Evolutionary conservation across 2,329 filamentous ascomycete genomes (phyloP).

Genomic region (Cercospora zeina): DNA sequence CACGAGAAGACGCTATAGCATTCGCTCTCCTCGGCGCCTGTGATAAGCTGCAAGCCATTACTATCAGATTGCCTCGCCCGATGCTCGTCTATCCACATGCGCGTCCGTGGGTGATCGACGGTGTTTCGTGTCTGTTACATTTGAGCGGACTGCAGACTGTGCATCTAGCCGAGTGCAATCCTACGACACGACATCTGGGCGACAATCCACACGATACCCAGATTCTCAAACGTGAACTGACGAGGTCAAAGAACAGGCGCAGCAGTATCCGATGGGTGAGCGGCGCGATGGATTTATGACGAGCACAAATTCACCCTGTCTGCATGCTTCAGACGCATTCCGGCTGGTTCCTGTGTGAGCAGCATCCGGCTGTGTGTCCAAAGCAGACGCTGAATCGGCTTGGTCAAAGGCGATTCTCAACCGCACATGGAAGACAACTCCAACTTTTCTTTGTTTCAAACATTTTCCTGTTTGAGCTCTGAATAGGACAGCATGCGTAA

Average conservation of each 20-base stretch:
- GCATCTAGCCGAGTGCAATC: slow-evolving; percentile 25
- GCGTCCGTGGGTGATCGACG: slow-evolving; percentile 35
- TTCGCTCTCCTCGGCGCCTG: slow-evolving; percentile 37
- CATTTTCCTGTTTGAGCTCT: slow-evolving; percentile 3
- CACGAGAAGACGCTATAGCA: slow-evolving; percentile 37
- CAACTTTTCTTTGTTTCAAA: slow-evolving; percentile 9
- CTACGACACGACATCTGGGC: slow-evolving; percentile 23
- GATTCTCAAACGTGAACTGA: slow-evolving; percentile 32
- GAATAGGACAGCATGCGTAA: slow-evolving; percentile 11
- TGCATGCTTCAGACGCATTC: neutral
- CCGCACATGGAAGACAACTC: neutral
- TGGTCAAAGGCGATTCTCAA: neutral
- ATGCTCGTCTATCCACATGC: slow-evolving; percentile 27
- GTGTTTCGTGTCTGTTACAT: slow-evolving; percentile 33
- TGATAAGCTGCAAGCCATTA: slow-evolving; percentile 30
- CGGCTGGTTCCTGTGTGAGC: neutral
- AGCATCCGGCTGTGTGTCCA: no score
- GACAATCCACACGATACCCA: slow-evolving; percentile 29
- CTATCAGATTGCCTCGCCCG: slow-evolving; percentile 30
- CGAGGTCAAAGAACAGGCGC: slow-evolving; percentile 25
- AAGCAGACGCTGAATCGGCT: neutral
- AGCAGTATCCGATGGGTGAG: slow-evolving; percentile 33
- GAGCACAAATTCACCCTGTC: neutral
- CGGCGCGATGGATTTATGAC: slow-evolving; percentile 29
- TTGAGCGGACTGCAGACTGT: slow-evolving; percentile 35